Evolutionary conservation across 1,284 basidiomycete genomes (phyloP), one percentile per base, ranked within the genome.

Genomic region (Chiua sp.): DNA sequence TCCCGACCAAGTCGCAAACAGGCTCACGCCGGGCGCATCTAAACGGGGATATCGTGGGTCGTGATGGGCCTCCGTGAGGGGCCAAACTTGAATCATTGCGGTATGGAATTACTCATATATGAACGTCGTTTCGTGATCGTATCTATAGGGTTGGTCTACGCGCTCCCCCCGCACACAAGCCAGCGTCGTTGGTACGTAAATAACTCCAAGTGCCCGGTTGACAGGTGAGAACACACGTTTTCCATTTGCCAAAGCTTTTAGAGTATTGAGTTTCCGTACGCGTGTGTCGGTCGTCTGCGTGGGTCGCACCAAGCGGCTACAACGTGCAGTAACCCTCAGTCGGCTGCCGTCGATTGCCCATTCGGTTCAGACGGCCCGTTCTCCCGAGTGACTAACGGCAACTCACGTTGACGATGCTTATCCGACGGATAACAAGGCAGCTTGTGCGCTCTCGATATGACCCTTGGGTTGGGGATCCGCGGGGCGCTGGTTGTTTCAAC

Each of bases 21-120:
- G 22, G 11, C 42, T n/a, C n/a, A 44, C n/a, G 11, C 20, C 10
- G 8, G 42, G 39, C 4, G 20, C 42, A 6, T 44, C 42, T 64
- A 39, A 57, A 51, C 61, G 65, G 57, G 65, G 63, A 49, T 67
- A 59, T 72, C 66, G 51, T 68, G 60, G 68, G 68, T 53, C 59
- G 69, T 67, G 62, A 67, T 71, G n/a, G n/a, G 73, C 68, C 65
- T 68, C 71, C 69, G 69, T 46, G 54, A 62, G 63, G 68, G 71
- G 71, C n/a, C n/a, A n/a, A n/a, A n/a, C n/a, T n/a, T n/a, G n/a
- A n/a, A n/a, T 71, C 71, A 73, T 73, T 73, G 70, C 52, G 53
- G 55, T 57, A 59, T 57, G 57, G 60, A 59, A 61, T 64, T 57
- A 59, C 72, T 74, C 66, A 72, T 65, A 61, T 69, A 44, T 44